phyloP scores from a whole-genome alignment of 31 red algal genomes.

The Porphyra umbilicalis region DNA sequence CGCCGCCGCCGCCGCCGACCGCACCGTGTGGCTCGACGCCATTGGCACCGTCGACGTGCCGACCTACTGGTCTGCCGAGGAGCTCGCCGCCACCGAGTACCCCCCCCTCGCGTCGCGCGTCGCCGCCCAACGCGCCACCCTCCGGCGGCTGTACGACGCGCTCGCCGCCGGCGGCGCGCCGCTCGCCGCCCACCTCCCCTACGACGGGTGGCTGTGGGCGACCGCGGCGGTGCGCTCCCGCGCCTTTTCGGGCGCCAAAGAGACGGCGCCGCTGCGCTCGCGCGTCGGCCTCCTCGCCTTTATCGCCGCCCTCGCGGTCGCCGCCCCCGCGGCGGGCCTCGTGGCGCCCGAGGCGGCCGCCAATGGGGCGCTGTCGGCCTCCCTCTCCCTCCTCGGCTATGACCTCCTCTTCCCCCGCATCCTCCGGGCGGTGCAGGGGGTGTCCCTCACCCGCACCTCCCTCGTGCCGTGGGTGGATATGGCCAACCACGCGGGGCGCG shows the following conservation, averaged over 20 bases:
- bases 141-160: slow-evolving; percentile 27
- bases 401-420: slow-evolving; percentile 71
- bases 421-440: slow-evolving; percentile 32
- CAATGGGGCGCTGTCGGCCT: slow-evolving; percentile 47
- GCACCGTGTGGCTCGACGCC: not conserved
- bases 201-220: slow-evolving; percentile 66
- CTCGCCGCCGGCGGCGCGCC: slow-evolving; percentile 12
- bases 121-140: slow-evolving; percentile 29
- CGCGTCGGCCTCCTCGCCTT: slow-evolving; percentile 57
- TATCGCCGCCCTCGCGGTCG: slow-evolving; percentile 38
- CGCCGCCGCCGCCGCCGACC: not conserved
- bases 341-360: not conserved
- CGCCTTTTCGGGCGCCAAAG: slow-evolving; percentile 69
- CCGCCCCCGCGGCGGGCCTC: not conserved
- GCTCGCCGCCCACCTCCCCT: slow-evolving; percentile 15
- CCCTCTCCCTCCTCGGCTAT: slow-evolving; percentile 50
- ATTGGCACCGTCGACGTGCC: slow-evolving; percentile 35
- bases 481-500: slow-evolving; percentile 60
- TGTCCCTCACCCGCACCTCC: slow-evolving; percentile 39
- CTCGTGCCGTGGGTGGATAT: slow-evolving; percentile 80
- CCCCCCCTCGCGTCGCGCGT: slow-evolving; percentile 19
- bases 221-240: slow-evolving; percentile 60
- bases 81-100: slow-evolving; percentile 57
- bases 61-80: slow-evolving; percentile 52
- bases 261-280: slow-evolving; percentile 66